Evolutionary conservation across 495 filamentous ascomycete genomes (phyloP).

Genomic region (Hypoxylon fuscum): DNA sequence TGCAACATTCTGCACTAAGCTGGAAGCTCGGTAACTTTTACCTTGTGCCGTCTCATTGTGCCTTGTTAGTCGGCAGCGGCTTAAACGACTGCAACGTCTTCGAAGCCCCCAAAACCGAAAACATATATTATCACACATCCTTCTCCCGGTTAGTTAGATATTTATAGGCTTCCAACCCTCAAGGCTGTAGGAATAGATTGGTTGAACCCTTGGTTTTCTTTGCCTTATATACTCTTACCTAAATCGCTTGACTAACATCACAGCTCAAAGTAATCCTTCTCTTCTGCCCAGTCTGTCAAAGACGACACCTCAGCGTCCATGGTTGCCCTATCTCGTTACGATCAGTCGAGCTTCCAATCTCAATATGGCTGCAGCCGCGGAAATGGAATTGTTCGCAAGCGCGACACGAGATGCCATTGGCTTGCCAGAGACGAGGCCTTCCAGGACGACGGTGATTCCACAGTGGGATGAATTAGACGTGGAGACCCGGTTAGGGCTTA

Average conservation of each 20-base stretch:
- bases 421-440: slow-evolving; percentile 36
- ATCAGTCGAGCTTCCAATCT: slow-evolving; percentile 50
- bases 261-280: slow-evolving; percentile 12
- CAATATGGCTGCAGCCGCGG: slow-evolving; percentile 56
- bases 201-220: slow-evolving; percentile 7
- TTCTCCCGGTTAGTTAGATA: slow-evolving; percentile 27
- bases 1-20: slow-evolving; percentile 21
- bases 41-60: slow-evolving; percentile 16
- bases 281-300: slow-evolving; percentile 21
- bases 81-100: slow-evolving; percentile 27
- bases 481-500: slow-evolving; percentile 46
- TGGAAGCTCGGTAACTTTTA: slow-evolving; percentile 26
- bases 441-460: slow-evolving; percentile 37
- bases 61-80: slow-evolving; percentile 15
- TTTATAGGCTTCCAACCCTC: slow-evolving; percentile 17
- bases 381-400: slow-evolving; percentile 44
- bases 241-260: slow-evolving; percentile 19
- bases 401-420: slow-evolving; percentile 45
- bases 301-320: slow-evolving; percentile 51
- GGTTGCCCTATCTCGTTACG: slow-evolving; percentile 48
- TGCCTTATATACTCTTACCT: neutral
- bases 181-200: slow-evolving; percentile 32
- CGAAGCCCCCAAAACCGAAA: slow-evolving; percentile 20
- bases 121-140: slow-evolving; percentile 2
- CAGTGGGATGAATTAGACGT: slow-evolving; percentile 52